These are phyloP conservation scores for Dimocarpus longan DNA, from an alignment of 345 rosid genomes.

Conservation along the genomic window DNA sequence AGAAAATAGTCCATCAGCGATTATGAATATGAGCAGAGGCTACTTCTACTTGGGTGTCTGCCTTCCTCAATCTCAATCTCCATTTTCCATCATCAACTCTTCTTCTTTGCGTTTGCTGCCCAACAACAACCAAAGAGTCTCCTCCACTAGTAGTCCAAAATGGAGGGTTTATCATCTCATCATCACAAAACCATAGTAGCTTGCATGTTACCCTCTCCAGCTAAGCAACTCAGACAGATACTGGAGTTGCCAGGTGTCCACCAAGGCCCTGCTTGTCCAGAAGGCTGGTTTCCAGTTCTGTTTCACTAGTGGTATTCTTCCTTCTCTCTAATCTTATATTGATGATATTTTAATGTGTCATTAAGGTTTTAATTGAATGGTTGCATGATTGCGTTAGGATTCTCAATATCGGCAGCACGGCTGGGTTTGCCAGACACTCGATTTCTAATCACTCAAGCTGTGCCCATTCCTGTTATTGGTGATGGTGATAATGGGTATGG, in stretches of 20 bases:
- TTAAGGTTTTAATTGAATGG: too few species aligned
- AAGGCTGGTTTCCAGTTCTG: constrained; percentile 74
- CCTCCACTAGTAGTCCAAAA: neutral
- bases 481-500: too few species aligned
- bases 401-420: constrained; percentile 84
- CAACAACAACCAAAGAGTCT: neutral
- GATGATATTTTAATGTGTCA: too few species aligned
- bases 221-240: constrained; percentile 56
- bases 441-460: too few species aligned
- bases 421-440: constrained; percentile 77
- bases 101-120: too few species aligned
- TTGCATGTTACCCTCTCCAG: constrained; percentile 27
- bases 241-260: constrained; percentile 73
- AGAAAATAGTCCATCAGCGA: too few species aligned
- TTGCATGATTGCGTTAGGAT: constrained; percentile 48
- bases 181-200: constrained; percentile 4
- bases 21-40: too few species aligned
- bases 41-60: too few species aligned
- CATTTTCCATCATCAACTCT: too few species aligned
- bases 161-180: neutral
- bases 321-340: neutral
- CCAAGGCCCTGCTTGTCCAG: constrained; percentile 89
- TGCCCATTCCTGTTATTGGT: too few species aligned
- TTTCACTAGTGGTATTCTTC: constrained; percentile 66
- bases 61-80: too few species aligned